These are phyloP conservation scores for Fusarium paranaense DNA, from an alignment of 2,329 filamentous ascomycete genomes.

Conservation along the genomic window DNA sequence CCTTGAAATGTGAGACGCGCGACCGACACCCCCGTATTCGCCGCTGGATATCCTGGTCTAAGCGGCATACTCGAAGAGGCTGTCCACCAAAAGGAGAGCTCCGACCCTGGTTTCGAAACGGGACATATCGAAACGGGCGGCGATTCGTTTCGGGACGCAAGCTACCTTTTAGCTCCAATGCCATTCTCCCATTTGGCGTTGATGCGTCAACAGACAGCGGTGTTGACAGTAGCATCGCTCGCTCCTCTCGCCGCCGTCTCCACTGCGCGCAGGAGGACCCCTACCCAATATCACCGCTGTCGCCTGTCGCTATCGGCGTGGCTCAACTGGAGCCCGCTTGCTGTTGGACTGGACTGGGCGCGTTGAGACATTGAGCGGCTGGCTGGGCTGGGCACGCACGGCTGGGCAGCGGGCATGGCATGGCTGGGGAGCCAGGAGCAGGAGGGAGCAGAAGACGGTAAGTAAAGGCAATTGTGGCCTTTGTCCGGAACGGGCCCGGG, in stretches of 20 bases:
- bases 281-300: slow-evolving; percentile 34
- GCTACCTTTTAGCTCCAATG: slow-evolving; percentile 12
- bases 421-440: slow-evolving; percentile 12
- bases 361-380: slow-evolving; percentile 29
- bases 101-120: slow-evolving; percentile 38
- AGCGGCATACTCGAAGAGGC: slow-evolving; percentile 26
- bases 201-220: slow-evolving; percentile 34
- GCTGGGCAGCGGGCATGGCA: slow-evolving; percentile 8
- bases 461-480: slow-evolving; percentile 20
- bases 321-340: slow-evolving; percentile 16
- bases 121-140: slow-evolving; percentile 27
- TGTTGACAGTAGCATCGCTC: slow-evolving; percentile 26
- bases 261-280: slow-evolving; percentile 26
- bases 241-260: slow-evolving; percentile 22
- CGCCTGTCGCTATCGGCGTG: slow-evolving; percentile 25
- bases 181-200: slow-evolving; percentile 26
- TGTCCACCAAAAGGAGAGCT: slow-evolving; percentile 32
- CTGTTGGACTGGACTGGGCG: slow-evolving; percentile 12
- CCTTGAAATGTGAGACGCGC: slow-evolving; percentile 27
- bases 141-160: slow-evolving; percentile 31
- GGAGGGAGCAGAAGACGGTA: neutral
- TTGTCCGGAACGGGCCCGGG: slow-evolving; percentile 20
- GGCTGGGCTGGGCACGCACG: slow-evolving; percentile 7
- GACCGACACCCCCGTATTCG: slow-evolving; percentile 19
- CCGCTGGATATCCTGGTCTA: slow-evolving; percentile 13